Percentiles rank a stretch among this genome's conserved stretches.
phyloP scores from a whole-genome alignment of 805 yeast genomes.

The Yarrowia osloensis region DNA sequence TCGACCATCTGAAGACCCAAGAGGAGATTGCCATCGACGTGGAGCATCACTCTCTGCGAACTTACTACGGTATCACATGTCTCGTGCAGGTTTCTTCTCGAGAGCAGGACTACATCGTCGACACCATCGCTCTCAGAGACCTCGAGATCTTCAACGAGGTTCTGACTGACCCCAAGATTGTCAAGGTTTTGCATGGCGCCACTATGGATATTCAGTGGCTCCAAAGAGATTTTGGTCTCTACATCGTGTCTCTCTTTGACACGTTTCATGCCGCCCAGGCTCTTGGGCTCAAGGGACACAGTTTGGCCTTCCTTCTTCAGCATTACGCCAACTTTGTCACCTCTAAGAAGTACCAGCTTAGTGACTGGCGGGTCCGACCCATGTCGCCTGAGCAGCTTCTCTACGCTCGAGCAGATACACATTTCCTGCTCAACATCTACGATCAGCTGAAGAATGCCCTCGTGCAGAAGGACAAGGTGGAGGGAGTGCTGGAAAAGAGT shows the following conservation, averaged over 20 bases:
- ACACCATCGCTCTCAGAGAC: slow-evolving; percentile 76
- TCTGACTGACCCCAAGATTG: slow-evolving; percentile 75
- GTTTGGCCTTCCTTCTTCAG: slow-evolving; percentile 82
- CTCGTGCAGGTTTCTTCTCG: slow-evolving; percentile 89
- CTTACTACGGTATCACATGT: slow-evolving; percentile 88
- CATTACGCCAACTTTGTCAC: slow-evolving; percentile 79
- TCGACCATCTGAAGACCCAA: slow-evolving; percentile 52
- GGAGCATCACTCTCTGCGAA: slow-evolving; percentile 91
- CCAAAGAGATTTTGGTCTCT: slow-evolving; percentile 91
- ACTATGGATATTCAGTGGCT: slow-evolving; percentile 96
- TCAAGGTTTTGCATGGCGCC: slow-evolving; percentile 95
- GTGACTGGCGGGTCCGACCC: slow-evolving; percentile 96
- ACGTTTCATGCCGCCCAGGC: slow-evolving; percentile 86
- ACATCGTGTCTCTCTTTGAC: slow-evolving; percentile 86
- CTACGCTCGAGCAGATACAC: slow-evolving; percentile 95
- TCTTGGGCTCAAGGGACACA: slow-evolving; percentile 76
- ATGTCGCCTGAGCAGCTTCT: slow-evolving; percentile 69
- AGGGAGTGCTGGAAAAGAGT: slow-evolving; percentile 65
- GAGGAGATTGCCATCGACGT: slow-evolving; percentile 86
- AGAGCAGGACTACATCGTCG: slow-evolving; percentile 82
- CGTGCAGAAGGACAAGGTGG: slow-evolving; percentile 49
- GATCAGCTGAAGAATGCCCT: slow-evolving; percentile 70
- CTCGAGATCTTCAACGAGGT: slow-evolving; percentile 66
- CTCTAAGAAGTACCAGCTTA: slow-evolving; percentile 90
- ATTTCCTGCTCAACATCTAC: slow-evolving; percentile 78